phyloP scores from a whole-genome alignment of 2,329 filamentous ascomycete species.

The Hirsutella minnesotensis region DNA sequence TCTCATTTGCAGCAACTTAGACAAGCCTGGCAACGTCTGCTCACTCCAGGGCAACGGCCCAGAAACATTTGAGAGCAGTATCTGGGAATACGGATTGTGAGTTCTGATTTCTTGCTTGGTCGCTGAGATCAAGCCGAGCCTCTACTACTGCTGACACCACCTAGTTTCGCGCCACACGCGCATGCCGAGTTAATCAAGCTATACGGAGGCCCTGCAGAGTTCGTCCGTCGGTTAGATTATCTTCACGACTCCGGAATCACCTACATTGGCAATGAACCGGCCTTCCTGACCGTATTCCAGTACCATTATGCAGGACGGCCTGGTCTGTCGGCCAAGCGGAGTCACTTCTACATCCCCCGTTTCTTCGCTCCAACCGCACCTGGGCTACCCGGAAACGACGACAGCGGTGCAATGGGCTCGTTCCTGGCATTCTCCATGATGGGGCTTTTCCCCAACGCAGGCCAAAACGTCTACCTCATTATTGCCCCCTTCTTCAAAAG shows the following conservation, averaged over 20 bases:
- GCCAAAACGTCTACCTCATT: slow-evolving; percentile 61
- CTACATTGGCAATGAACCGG: slow-evolving; percentile 51
- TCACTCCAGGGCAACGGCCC: slow-evolving; percentile 46
- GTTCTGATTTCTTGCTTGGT: slow-evolving; percentile 10
- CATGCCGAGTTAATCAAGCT: slow-evolving; percentile 40
- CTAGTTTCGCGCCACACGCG: slow-evolving; percentile 40
- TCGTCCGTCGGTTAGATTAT: slow-evolving; percentile 48
- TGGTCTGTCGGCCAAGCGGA: slow-evolving; percentile 37
- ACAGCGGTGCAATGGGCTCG: slow-evolving; percentile 58
- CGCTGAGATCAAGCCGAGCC: neutral
- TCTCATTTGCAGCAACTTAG: slow-evolving; percentile 44
- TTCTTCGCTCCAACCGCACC: slow-evolving; percentile 46
- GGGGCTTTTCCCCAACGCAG: slow-evolving; percentile 56
- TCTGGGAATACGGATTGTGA: slow-evolving; percentile 63
- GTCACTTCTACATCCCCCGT: slow-evolving; percentile 53
- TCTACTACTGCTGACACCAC: too few relatives aligned
- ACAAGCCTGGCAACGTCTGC: slow-evolving; percentile 43
- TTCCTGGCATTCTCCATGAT: slow-evolving; percentile 58
- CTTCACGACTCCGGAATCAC: slow-evolving; percentile 52
- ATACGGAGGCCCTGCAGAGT: slow-evolving; percentile 46
- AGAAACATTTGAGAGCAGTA: slow-evolving; percentile 61
- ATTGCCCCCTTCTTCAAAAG: slow-evolving; percentile 54
- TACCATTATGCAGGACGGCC: slow-evolving; percentile 60
- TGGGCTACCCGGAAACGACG: slow-evolving; percentile 60
- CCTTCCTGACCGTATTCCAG: slow-evolving; percentile 54